phyloP scores from a whole-genome alignment of 805 yeast genomes.

The Grigorovia transvaalensis region DNA sequence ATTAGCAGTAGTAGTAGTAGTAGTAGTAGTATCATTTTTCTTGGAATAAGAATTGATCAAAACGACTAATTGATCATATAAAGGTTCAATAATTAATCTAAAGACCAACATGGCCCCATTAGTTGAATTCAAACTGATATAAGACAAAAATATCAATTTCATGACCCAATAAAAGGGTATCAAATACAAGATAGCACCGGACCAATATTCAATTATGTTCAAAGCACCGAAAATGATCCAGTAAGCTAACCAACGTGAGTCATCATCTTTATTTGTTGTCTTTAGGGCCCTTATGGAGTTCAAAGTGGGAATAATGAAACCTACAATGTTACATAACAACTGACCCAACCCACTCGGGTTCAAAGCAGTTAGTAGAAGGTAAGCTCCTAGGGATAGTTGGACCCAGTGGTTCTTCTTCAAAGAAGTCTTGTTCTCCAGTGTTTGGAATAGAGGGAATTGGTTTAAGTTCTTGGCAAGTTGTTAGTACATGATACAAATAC shows the following conservation, averaged over 20 bases:
- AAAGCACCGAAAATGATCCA: slow-evolving; percentile 97
- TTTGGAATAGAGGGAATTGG: slow-evolving; percentile 28
- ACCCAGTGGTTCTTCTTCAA: slow-evolving; percentile 82
- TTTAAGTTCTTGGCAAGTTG: slow-evolving; percentile 18
- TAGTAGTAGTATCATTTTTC: no score
- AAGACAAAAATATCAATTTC: slow-evolving; percentile 79
- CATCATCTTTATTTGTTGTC: slow-evolving; percentile 58
- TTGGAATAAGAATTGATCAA: background rate
- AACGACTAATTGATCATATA: slow-evolving; percentile 28
- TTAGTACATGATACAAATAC: no score
- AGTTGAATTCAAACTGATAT: slow-evolving; percentile 78
- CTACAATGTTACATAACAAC: slow-evolving; percentile 83
- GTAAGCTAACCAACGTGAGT: slow-evolving; percentile 81
- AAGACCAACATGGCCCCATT: slow-evolving; percentile 79
- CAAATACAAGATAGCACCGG: slow-evolving; percentile 86
- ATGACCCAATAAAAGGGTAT: slow-evolving; percentile 92
- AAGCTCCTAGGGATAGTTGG: slow-evolving; percentile 50
- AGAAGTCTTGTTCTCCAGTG: slow-evolving; percentile 36
- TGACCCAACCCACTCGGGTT: slow-evolving; percentile 95
- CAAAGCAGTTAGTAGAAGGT: slow-evolving; percentile 70
- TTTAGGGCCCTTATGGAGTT: slow-evolving; percentile 76
- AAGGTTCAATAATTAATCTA: slow-evolving; percentile 54
- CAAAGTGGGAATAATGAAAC: slow-evolving; percentile 85
- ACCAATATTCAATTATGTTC: slow-evolving; percentile 92
- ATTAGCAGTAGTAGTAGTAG: no score